Evolutionary conservation across 208 protist species (phyloP).

Genomic region (Leptomonas pyrrhocoris): DNA sequence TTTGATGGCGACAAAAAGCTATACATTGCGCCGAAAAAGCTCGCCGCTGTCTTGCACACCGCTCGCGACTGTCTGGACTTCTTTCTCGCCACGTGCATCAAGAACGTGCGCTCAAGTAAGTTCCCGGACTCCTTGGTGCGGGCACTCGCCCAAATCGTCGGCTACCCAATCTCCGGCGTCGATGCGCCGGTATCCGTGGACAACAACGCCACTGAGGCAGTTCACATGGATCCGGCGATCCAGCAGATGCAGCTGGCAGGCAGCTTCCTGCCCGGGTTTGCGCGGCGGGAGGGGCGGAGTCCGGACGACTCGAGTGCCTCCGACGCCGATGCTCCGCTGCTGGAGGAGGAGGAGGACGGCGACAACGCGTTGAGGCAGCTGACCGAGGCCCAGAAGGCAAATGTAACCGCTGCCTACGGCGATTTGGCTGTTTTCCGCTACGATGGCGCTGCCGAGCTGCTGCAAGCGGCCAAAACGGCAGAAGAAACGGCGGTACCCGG

Average conservation of each 20-base stretch:
- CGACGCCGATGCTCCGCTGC: constrained; percentile 27
- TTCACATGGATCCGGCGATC: constrained; percentile 25
- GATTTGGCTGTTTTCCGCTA: constrained; percentile 73
- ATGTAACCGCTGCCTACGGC: constrained; percentile 55
- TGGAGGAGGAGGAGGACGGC: constrained; percentile 35
- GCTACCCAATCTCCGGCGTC: constrained; percentile 51
- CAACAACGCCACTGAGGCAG: background rate
- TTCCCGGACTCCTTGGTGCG: constrained; percentile 71
- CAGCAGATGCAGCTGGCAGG: constrained; percentile 23
- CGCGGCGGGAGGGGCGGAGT: constrained; percentile 23
- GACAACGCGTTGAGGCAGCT: constrained; percentile 45
- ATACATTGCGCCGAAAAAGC: constrained; percentile 56
- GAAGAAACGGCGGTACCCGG: constrained; percentile 3
- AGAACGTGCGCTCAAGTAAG: constrained; percentile 64
- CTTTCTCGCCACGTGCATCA: constrained; percentile 83
- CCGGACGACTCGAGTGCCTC: constrained; percentile 30
- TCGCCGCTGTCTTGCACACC: constrained; percentile 58
- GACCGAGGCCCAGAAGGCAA: constrained; percentile 54
- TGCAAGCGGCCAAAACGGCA: constrained; percentile 28
- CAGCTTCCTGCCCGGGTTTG: constrained; percentile 39
- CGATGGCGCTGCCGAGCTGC: constrained; percentile 23
- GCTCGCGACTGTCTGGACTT: constrained; percentile 86
- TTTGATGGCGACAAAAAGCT: constrained; percentile 88
- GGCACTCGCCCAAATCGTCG: constrained; percentile 60
- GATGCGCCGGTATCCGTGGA: constrained; percentile 2